Conservation (phyloP, 2,329 filamentous ascomycete species). For the Trematosphaeria pertusa region DNA sequence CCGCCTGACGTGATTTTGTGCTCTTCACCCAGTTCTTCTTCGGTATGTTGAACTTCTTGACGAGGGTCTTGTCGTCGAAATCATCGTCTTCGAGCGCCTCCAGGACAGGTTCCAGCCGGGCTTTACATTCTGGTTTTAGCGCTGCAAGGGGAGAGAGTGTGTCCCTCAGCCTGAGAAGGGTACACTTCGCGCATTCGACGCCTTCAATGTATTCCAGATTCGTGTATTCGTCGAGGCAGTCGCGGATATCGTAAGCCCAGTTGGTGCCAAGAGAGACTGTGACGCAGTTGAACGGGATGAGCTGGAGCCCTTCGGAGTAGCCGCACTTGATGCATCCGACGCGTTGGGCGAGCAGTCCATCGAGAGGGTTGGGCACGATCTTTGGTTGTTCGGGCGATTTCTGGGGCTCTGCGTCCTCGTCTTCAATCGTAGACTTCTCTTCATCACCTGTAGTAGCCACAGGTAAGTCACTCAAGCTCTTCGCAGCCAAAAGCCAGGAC, state of each 20-base stretch:
- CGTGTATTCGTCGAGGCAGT: conserved; percentile 85
- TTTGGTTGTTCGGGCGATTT: conserved; percentile 12
- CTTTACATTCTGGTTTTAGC: conserved; percentile 52
- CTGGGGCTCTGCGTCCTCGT: conserved; percentile 11
- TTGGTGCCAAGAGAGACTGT: conserved; percentile 79
- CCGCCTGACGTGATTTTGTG: conserved; percentile 89
- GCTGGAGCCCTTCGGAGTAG: conserved; percentile 83
- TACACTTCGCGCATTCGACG: conserved; percentile 92
- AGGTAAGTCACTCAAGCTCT: conserved; percentile 26
- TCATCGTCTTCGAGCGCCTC: conserved; percentile 78
- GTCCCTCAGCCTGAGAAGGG: conserved; percentile 67
- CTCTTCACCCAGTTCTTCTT: conserved; percentile 73
- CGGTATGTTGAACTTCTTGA: conserved; percentile 54
- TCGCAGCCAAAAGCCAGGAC: conserved; percentile 40
- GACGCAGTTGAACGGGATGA: conserved; percentile 93
- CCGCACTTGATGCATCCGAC: conserved; percentile 88
- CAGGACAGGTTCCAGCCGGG: conserved; percentile 71
- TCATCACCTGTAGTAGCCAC: conserved; percentile 12
- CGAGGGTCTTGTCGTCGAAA: conserved; percentile 64
- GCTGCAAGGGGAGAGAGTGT: conserved; percentile 30
- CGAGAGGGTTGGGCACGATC: conserved; percentile 74
- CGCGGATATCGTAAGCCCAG: conserved; percentile 71
- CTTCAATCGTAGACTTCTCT: conserved; percentile 5
- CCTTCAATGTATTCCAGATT: conserved; percentile 84
- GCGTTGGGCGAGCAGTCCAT: conserved; percentile 85